phyloP scores from a whole-genome alignment of 371 early-diverging fungal species.

The Mycotypha africana region DNA sequence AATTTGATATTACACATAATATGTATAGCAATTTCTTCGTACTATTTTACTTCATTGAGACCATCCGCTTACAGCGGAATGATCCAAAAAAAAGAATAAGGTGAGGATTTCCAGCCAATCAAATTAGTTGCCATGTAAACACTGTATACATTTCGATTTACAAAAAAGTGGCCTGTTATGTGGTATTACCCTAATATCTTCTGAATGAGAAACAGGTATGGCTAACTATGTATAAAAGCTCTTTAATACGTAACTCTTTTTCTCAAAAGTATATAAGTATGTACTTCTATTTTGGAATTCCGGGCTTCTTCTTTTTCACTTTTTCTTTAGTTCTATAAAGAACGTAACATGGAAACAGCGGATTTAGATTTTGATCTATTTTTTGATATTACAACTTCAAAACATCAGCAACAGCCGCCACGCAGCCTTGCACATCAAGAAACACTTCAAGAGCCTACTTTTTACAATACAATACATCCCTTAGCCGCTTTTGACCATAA shows the following conservation, averaged over 20 bases:
- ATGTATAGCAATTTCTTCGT: too few species aligned
- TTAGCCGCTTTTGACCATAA: too few species aligned
- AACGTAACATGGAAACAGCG: constrained; percentile 5
- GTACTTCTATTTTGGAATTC: too few species aligned
- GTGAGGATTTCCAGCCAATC: not conserved
- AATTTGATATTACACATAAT: too few species aligned
- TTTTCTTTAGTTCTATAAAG: not conserved
- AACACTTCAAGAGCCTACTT: not conserved
- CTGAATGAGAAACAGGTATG: not conserved
- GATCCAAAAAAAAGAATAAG: not conserved
- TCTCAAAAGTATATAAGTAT: too few species aligned
- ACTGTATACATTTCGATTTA: not conserved
- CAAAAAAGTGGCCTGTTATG: not conserved
- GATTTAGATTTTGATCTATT: constrained; percentile 25
- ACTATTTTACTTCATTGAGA: too few species aligned
- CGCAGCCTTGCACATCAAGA: constrained; percentile 3
- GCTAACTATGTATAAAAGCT: not conserved
- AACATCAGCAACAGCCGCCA: constrained; percentile 12
- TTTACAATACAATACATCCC: too few species aligned
- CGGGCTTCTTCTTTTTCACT: not conserved
- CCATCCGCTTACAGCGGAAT: too few species aligned
- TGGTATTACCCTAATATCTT: not conserved
- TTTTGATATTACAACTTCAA: constrained; percentile 16
- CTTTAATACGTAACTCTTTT: not conserved
- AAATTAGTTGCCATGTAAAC: not conserved